phyloP scores from a whole-genome alignment of 768 basidiomycete genomes.

The Cystobasidium ongulense region DNA sequence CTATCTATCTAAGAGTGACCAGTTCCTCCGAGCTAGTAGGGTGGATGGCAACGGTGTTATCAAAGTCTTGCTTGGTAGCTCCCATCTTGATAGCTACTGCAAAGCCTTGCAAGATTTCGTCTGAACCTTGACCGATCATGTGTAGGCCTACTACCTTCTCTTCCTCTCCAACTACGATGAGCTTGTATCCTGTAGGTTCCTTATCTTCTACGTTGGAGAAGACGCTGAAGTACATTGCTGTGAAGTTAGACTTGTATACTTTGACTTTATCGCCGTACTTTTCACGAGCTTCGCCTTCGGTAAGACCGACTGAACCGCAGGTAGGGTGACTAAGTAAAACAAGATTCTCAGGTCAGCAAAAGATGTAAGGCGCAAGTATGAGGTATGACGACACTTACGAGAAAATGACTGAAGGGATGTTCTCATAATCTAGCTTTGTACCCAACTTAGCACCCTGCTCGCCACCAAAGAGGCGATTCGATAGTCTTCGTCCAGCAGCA shows the following conservation, averaged over 20 bases:
- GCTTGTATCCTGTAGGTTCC: conserved; percentile 88
- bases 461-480: conserved; percentile 83
- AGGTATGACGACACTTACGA: conserved; percentile 47
- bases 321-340: conserved; percentile 69
- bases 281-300: conserved; percentile 78
- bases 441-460: conserved; percentile 62
- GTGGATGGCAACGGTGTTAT: conserved; percentile 84
- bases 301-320: conserved; percentile 83
- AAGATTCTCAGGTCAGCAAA: too few relatives aligned
- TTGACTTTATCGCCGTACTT: conserved; percentile 83
- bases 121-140: conserved; percentile 80
- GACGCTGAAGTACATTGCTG: conserved; percentile 38
- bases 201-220: conserved; percentile 80
- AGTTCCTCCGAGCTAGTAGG: conserved; percentile 47
- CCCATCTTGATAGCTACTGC: conserved; percentile 98
- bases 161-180: conserved; percentile 74
- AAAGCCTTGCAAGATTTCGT: conserved; percentile 93
- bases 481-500: conserved; percentile 79
- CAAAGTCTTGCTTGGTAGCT: conserved; percentile 69
- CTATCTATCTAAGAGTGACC: neutral
- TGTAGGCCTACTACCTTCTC: conserved; percentile 96
- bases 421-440: conserved; percentile 76
- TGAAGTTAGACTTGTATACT: conserved; percentile 61
- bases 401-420: conserved; percentile 93
- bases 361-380: too few relatives aligned